Conservation (phyloP, 257 asterid species). For the Linaria vulgaris region DNA sequence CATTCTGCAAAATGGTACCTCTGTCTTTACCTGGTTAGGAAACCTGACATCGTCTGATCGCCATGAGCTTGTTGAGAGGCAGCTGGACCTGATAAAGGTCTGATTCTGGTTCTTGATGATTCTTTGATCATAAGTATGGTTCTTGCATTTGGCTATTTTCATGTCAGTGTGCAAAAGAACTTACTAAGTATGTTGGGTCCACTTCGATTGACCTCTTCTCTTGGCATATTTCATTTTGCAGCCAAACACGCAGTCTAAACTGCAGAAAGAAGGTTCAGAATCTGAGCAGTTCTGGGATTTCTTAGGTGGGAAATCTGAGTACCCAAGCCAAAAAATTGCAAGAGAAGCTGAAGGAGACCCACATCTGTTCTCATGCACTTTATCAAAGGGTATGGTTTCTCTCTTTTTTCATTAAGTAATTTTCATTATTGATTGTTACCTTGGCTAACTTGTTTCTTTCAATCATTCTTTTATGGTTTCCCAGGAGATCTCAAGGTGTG, state of each 20-base stretch:
- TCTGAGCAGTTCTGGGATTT: constrained; percentile 95
- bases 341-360: constrained; percentile 87
- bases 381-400: constrained; percentile 54
- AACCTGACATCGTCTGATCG: constrained; percentile 81
- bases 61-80: constrained; percentile 97
- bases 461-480: constrained; percentile 35
- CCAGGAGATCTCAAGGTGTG: constrained; percentile 89
- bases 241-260: constrained; percentile 86
- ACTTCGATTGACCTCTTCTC: constrained; percentile 13
- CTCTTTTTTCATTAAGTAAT: constrained; percentile 3
- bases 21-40: constrained; percentile 87
- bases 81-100: constrained; percentile 91
- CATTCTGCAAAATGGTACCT: constrained; percentile 81
- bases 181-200: background rate
- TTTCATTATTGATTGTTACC: too few species aligned
- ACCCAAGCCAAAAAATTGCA: constrained; percentile 85
- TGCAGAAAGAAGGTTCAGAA: constrained; percentile 94
- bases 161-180: constrained; percentile 1
- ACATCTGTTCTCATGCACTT: constrained; percentile 82
- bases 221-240: constrained; percentile 38
- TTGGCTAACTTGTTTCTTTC: constrained; percentile 42
- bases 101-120: constrained; percentile 21
- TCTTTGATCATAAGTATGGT: constrained; percentile 9
- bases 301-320: constrained; percentile 92
- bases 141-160: background rate